These are phyloP conservation scores for Podospora pseudopauciseta DNA, from an alignment of 495 filamentous ascomycete genomes.

Conservation along the genomic window DNA sequence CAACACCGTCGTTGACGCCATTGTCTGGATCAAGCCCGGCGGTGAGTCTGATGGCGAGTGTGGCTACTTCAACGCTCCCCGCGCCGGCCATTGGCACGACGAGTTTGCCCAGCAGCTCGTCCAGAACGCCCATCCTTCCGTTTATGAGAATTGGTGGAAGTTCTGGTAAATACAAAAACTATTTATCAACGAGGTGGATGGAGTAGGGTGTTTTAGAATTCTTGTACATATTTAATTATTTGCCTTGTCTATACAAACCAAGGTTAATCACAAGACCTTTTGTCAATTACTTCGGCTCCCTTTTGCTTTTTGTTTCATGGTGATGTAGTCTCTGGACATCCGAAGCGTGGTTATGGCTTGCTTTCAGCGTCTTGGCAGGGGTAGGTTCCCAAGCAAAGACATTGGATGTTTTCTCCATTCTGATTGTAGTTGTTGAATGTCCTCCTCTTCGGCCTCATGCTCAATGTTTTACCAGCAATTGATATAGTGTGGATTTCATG, in stretches of 20 bases:
- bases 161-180: not conserved
- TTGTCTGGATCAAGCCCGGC: conserved; percentile 77
- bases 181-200: not conserved
- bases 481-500: too few species aligned
- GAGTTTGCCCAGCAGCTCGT: conserved; percentile 65
- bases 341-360: not conserved
- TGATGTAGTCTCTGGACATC: not conserved
- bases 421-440: too few species aligned
- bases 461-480: too few species aligned
- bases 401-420: too few species aligned
- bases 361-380: not conserved
- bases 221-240: conserved; percentile 5
- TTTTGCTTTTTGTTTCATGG: not conserved
- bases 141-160: conserved; percentile 10
- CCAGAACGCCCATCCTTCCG: conserved; percentile 54
- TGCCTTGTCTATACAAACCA: not conserved
- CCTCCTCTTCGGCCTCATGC: too few species aligned
- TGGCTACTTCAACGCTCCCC: conserved; percentile 55
- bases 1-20: conserved; percentile 60
- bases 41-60: conserved; percentile 74
- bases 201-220: conserved; percentile 2
- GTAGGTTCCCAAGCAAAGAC: not conserved
- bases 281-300: not conserved
- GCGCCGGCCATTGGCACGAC: conserved; percentile 70
- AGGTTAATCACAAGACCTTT: not conserved